A percentile compares a stretch with the other conserved stretches of the same genome.
These are phyloP conservation scores for Eucalyptus urophylla DNA, from an alignment of 345 rosid genomes.

Conservation along the genomic window DNA sequence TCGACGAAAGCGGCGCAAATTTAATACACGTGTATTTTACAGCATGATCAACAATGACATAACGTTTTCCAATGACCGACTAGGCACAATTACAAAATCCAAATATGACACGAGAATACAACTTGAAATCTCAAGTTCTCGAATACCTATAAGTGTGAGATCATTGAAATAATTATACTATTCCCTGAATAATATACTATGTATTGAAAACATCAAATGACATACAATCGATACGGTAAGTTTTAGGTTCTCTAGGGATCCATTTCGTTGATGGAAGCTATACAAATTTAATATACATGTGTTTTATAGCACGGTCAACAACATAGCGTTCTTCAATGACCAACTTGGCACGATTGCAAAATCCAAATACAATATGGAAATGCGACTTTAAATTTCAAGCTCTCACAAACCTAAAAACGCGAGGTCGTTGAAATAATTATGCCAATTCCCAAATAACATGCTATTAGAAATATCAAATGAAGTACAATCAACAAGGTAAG, in stretches of 20 bases:
- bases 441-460: neutral
- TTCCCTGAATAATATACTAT: rapidly evolving
- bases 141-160: rapidly evolving
- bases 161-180: neutral
- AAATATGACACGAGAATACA: neutral
- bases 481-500: neutral
- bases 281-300: too few species aligned
- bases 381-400: too few species aligned
- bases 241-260: too few species aligned
- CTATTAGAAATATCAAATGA: neutral
- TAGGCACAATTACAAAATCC: rapidly evolving
- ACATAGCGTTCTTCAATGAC: too few species aligned
- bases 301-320: too few species aligned
- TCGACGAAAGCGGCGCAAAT: rapidly evolving
- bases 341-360: too few species aligned
- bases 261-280: too few species aligned
- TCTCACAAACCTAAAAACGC: neutral
- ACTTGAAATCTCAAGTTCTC: neutral
- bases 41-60: neutral
- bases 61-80: rapidly evolving
- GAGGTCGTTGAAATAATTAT: neutral
- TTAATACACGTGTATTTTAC: neutral
- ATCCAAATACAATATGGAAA: too few species aligned
- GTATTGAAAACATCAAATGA: neutral
- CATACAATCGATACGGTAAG: too few species aligned